Conservation (phyloP, 805 yeast genomes). For the Hanseniaspora nectarophila region DNA sequence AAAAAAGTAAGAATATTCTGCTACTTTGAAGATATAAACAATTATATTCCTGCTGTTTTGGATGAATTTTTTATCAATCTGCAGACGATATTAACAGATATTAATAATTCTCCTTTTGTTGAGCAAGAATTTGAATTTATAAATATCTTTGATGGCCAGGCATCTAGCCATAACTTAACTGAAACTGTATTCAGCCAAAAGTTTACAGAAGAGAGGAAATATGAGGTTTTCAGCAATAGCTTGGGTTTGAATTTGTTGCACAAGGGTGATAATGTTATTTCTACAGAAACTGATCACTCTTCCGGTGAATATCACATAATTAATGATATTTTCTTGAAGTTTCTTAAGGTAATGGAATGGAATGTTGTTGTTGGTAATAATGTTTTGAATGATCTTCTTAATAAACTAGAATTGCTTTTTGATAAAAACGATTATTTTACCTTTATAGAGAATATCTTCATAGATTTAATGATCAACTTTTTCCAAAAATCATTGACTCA, state of each 20-base stretch:
- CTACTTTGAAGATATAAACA: constrained; percentile 10
- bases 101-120: neutral
- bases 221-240: neutral
- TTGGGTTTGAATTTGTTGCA: neutral
- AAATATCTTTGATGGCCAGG: constrained; percentile 9
- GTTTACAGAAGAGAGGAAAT: neutral
- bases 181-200: neutral
- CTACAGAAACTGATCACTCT: neutral
- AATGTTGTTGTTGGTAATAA: neutral
- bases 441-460: neutral
- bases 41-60: constrained; percentile 8
- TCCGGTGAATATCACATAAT: neutral
- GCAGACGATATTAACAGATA: neutral
- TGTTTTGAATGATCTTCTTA: neutral
- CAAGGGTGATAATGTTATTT: neutral
- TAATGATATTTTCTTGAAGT: neutral
- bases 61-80: constrained; percentile 5
- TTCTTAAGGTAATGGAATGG: constrained; percentile 4
- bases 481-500: neutral
- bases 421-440: neutral
- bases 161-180: neutral
- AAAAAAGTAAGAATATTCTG: constrained; percentile 10
- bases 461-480: neutral
- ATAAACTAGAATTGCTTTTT: neutral
- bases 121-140: constrained; percentile 7